Evolutionary conservation across 2,329 filamentous ascomycete genomes (phyloP).

Genomic region (Colletotrichum gloeosporioides): DNA sequence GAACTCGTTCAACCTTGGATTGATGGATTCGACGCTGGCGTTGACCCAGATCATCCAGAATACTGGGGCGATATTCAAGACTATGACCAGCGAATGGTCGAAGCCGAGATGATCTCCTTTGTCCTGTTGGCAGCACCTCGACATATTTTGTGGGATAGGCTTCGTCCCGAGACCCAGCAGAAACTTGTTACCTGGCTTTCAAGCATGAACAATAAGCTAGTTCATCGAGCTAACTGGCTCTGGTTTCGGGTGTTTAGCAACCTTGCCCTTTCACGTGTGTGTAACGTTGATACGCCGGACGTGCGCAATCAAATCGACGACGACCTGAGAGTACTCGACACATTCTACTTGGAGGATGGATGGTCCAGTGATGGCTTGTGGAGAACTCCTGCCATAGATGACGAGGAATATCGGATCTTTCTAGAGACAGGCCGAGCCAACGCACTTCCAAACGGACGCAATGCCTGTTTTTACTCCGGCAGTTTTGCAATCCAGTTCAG

Average conservation of each 20-base stretch:
- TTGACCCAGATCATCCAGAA: background rate
- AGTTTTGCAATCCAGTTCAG: too few species aligned
- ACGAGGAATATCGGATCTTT: too few species aligned
- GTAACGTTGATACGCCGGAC: too few species aligned
- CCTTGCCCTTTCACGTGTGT: too few species aligned
- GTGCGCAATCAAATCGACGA: too few species aligned
- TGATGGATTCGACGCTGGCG: background rate
- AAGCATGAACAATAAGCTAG: background rate
- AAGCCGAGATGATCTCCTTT: slow-evolving; percentile 1
- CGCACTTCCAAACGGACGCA: too few species aligned
- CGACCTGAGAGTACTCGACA: too few species aligned
- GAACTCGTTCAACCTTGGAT: background rate
- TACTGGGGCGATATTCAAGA: slow-evolving; percentile 1
- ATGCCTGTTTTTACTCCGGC: too few species aligned
- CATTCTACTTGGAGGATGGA: too few species aligned
- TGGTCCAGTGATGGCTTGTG: too few species aligned
- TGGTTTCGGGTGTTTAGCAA: slow-evolving; percentile 42
- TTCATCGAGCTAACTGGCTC: slow-evolving; percentile 59
- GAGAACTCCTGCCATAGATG: too few species aligned
- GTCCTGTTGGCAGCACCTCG: background rate
- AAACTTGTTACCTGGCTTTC: background rate
- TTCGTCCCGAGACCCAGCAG: background rate
- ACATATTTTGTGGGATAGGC: background rate
- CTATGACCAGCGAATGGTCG: slow-evolving; percentile 7
- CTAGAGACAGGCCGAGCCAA: too few species aligned